These are phyloP conservation scores for Nectriaceae sp. DNA, from an alignment of 2,329 filamentous ascomycete species.

Conservation along the genomic window DNA sequence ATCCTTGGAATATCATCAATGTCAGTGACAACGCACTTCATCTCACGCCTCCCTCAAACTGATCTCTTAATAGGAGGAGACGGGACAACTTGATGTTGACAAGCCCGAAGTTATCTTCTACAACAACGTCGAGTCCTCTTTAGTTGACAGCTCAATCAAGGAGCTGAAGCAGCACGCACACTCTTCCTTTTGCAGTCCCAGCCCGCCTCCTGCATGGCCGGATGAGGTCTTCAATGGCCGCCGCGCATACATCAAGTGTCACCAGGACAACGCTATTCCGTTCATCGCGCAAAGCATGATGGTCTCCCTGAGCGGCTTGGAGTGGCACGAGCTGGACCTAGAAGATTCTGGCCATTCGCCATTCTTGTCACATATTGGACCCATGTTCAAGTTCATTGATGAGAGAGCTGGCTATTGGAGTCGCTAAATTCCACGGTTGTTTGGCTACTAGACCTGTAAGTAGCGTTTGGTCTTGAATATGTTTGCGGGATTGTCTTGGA, in stretches of 20 bases:
- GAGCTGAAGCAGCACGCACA: slow-evolving; percentile 4
- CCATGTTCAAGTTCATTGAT: slow-evolving; percentile 6
- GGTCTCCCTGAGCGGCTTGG: slow-evolving; percentile 1
- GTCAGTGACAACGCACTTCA: background rate
- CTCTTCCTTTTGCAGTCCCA: slow-evolving; percentile 3
- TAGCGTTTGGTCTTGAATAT: too few relatives aligned
- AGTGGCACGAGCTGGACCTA: slow-evolving; percentile 9
- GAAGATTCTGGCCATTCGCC: slow-evolving; percentile 14
- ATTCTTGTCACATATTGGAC: slow-evolving; percentile 5
- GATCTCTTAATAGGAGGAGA: background rate
- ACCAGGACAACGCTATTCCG: slow-evolving; percentile 6
- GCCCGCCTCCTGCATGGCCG: slow-evolving; percentile 8
- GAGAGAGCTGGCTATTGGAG: slow-evolving; percentile 5
- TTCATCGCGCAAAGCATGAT: slow-evolving; percentile 6
- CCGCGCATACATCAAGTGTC: slow-evolving; percentile 11
- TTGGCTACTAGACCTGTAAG: too few relatives aligned
- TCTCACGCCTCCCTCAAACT: background rate
- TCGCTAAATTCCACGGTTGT: too few relatives aligned
- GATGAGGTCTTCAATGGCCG: slow-evolving; percentile 12
- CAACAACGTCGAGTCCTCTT: background rate
- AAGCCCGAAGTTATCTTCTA: slow-evolving; percentile 49
- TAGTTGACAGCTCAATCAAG: slow-evolving; percentile 1
- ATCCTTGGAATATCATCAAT: slow-evolving; percentile 2
- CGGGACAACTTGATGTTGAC: background rate
- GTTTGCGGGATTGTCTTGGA: too few relatives aligned